Base-by-base conservation (phyloP, 2,329 filamentous ascomycete species). In the Sporothrix curviconia region DNA sequence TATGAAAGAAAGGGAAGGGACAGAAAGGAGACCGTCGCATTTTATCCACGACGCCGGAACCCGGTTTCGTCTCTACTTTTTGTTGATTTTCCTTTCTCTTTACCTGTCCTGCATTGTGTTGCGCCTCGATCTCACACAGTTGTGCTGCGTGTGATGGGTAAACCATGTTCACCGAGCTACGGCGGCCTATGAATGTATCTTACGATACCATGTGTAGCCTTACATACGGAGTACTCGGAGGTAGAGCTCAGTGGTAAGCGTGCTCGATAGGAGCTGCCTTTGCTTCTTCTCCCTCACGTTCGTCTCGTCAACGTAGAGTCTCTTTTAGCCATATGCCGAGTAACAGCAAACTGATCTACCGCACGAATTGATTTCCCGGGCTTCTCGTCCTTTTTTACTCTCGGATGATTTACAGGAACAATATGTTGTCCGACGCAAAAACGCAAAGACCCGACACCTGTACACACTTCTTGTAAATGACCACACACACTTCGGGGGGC, bases 1-100 rank as follows among this genome's bases (percentile, higher is more conserved):
- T 19, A 30, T 17, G 36, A 36, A 19, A 12, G 7, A 11, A 53
- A 17, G n/a, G 25, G 25, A n/a, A 40, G 25, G 12, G 12, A 37
- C 32, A 42, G 15, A 28, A 37, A 30, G 47, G 28, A 39, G 19
- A 17, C 42, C 14, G 32, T 7, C 15, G 30, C 24, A n/a, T n/a
- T 24, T 28, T 36, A 39, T 14, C 52, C 15, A 44, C 25, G 25
- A 34, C 17, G 12, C 32, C 52, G 52, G 54, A 56, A 49, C 54
- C 54, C 43, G 54, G 54, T 56, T 56, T 49, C 54, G 43, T 56
- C 54, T 55, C 53, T 15, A 36, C 51, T 46, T 36, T 46, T 39
- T 3, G 25, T 51, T 32, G 11, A 32, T 32, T 32, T 32, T 11
- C 28, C 15, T 28, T 28, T 30, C 9, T 46, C 15, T n/a, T 28